Percentiles rank a stretch among this genome's conserved stretches.
Evolutionary conservation across 2,329 filamentous ascomycete genomes (phyloP).

Genomic region (Cytospora leucostoma): DNA sequence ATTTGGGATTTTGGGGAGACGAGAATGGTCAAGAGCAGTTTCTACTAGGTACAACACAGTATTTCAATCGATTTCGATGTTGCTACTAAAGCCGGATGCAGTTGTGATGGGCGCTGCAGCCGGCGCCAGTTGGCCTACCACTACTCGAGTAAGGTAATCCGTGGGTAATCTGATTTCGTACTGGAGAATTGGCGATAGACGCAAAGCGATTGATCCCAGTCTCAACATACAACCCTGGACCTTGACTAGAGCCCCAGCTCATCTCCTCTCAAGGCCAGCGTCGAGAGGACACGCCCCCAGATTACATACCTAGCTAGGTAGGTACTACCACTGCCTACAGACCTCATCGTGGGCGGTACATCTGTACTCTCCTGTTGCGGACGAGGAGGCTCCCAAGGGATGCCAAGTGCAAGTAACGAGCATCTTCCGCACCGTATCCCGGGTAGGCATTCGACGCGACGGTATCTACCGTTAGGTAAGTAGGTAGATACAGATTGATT

Average conservation of each 20-base stretch:
- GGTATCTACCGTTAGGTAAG: background rate
- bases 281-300: constrained; percentile 16
- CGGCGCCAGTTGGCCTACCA: background rate
- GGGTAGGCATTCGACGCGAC: constrained; percentile 22
- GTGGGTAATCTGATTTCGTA: constrained; percentile 25
- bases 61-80: too few species aligned
- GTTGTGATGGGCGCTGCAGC: constrained; percentile 14
- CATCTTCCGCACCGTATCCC: constrained; percentile 27
- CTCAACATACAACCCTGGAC: constrained; percentile 9
- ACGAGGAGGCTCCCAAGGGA: background rate
- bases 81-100: constrained; percentile 8
- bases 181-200: constrained; percentile 21
- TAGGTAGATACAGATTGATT: too few species aligned
- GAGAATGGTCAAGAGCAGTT: background rate
- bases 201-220: constrained; percentile 15
- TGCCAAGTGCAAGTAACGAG: constrained; percentile 18
- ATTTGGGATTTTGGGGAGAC: too few species aligned
- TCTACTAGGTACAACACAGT: background rate
- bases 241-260: constrained; percentile 11
- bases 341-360: too few species aligned
- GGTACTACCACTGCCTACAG: background rate
- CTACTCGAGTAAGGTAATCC: constrained; percentile 4
- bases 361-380: background rate
- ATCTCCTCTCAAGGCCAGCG: constrained; percentile 13
- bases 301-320: background rate